Evolutionary conservation across 1,284 basidiomycete genomes (phyloP), one percentile per base, ranked within the genome.

Genomic region (Cutaneotrichosporon arboriforme): DNA sequence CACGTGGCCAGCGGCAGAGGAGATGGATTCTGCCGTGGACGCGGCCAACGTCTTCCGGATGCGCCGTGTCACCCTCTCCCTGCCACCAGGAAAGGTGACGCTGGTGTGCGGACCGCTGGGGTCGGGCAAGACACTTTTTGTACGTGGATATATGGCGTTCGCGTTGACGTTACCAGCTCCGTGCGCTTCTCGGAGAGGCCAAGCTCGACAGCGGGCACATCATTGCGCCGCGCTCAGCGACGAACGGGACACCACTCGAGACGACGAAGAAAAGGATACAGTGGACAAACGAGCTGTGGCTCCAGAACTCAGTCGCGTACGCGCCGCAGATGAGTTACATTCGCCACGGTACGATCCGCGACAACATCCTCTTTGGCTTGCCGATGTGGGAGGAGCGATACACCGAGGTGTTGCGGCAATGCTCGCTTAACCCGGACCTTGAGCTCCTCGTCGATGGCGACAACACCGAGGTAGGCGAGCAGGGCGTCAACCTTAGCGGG

Each of bases 381-480:
- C 75, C 75, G 0, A 65, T 72, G 52, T 70, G 71, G 65, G 43
- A 49, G 15, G 63, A 64, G 4, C 55, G 75, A 9, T 77, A 77
- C 59, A 20, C 59, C 4, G 67, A 72, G 17, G 65, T 66, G 5
- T 49, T 76, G 9, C 53, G 63, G 15, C 65, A 70, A 43, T 68
- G 68, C 31, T 67, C 65, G 2, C 58, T 77, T 18, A 37, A 66
- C 2, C 49, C 70, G 1, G 76, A 77, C 51, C 57, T 77, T 7
- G 62, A 59, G 1, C 39, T 74, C 1, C 47, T 77, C n/a, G 50
- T 61, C 0, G 67, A 74, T 45, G 71, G 68, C 1, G 76, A 77
- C 58, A 44, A 68, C 48, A 90, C 87, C 1, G 86, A 91, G 70
- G 87, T 93, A 26, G 90, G 90, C 22, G 90, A 91, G 73, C 83